Evolutionary conservation across 441 rosid species (phyloP), one percentile per base, ranked within the genome.

Genomic region (Populus trichocarpa): DNA sequence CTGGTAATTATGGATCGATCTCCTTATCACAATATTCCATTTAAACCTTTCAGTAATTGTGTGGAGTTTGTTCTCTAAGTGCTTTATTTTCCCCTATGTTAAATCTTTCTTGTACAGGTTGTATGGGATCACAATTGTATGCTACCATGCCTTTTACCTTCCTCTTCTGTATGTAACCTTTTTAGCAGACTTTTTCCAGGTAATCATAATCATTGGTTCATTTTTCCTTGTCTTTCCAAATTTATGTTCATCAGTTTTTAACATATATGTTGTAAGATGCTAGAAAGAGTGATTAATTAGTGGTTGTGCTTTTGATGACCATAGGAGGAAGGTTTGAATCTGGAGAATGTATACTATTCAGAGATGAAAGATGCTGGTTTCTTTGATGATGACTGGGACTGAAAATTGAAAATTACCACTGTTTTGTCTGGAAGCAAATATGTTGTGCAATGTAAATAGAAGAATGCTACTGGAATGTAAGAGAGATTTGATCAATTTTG

Each of bases 291-390:
- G 30, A 57, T 68, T 75, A 11, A 73, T 72, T n/a, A 33, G 8
- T 28, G 12, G 5, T 79, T 61, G 67, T 40, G 69, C 64, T 70
- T 63, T 71, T 75, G 67, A 72, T 78, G 77, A 57, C n/a, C 81
- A 65, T 82, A 95, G 97, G 98, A 93, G 86, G 97, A 91, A 71
- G 97, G 91, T 83, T 73, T 95, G 84, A 88, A 86, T 74, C 85
- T 95, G 76, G 99, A 93, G 85, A 91, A 86, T 77, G 91, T 88
- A 25, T 90, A 91, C 89, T 93, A 93, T 88, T 95, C 99, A 3
- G 98, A 95, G 83, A 93, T 93, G 99, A 93, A 92, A 82, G 98
- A 93, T 81, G 99, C 95, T 0, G 98, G 96, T 38, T 93, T 92
- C 85, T 95, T 91, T 63, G 98, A 92, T 73, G 87, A 85, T 18